phyloP scores from a whole-genome alignment of 495 filamentous ascomycete species.

The Aspergillus sclerotioniger region DNA sequence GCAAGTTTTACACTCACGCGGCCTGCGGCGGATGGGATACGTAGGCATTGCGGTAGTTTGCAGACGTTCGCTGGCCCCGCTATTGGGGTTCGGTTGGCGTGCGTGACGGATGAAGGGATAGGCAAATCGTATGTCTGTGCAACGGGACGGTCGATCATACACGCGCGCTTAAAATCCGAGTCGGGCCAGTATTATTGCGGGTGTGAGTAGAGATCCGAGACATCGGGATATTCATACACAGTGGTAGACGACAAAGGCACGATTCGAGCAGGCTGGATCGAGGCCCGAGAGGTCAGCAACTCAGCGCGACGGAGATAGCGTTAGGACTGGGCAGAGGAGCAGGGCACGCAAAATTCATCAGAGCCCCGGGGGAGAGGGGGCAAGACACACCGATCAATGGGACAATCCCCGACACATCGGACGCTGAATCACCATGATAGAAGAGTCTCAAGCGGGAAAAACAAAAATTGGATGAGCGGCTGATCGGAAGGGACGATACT shows the following conservation, averaged over 20 bases:
- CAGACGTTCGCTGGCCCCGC: constrained; percentile 17
- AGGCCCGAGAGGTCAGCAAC: constrained; percentile 3
- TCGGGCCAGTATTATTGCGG: not conserved
- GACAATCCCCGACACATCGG: not conserved
- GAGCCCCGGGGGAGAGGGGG: not conserved
- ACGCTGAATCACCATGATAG: not conserved
- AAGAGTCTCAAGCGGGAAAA: not conserved
- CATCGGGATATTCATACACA: too few species aligned
- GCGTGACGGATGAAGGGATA: constrained; percentile 14
- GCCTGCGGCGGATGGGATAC: constrained; percentile 45
- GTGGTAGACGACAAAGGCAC: not conserved
- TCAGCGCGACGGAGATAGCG: constrained; percentile 5
- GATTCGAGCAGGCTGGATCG: constrained; percentile 1
- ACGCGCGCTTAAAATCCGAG: not conserved
- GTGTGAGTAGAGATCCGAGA: not conserved
- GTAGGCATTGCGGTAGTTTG: constrained; percentile 29
- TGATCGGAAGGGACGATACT: not conserved
- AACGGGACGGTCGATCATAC: constrained; percentile 6
- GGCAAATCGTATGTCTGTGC: not conserved
- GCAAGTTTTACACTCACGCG: constrained; percentile 50
- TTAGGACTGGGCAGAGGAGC: not conserved
- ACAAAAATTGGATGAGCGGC: too few species aligned
- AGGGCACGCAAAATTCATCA: constrained; percentile 4
- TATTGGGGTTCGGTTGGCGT: constrained; percentile 12
- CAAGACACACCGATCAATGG: constrained; percentile 6